Conservation (phyloP, 805 yeast genomes). For the Torulaspora maleeae region DNA sequence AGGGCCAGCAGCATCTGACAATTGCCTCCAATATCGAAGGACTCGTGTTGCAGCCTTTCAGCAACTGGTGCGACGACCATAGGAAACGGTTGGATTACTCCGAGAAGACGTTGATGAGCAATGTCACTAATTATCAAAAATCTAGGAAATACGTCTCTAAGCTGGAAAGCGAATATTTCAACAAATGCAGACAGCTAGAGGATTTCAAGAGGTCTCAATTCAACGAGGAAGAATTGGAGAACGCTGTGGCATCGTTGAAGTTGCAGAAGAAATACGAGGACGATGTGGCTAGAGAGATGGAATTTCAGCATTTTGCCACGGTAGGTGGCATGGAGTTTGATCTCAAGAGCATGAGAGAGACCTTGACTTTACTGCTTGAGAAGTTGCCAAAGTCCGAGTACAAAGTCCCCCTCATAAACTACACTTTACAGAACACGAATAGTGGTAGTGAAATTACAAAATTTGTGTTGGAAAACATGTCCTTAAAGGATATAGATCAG, state of each 20-base stretch:
- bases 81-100: conserved; percentile 59
- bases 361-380: conserved; percentile 41
- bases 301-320: conserved; percentile 28
- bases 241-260: conserved; percentile 25
- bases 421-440: conserved; percentile 31
- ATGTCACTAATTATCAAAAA: conserved; percentile 49
- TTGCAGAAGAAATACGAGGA: conserved; percentile 25
- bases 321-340: conserved; percentile 32
- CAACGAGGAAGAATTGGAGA: conserved; percentile 20
- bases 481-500: conserved; percentile 42
- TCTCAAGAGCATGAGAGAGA: conserved; percentile 37
- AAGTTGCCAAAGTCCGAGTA: conserved; percentile 51
- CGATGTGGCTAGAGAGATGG: conserved; percentile 27
- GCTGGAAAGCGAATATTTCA: conserved; percentile 64
- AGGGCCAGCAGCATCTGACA: conserved; percentile 55
- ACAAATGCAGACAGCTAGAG: conserved; percentile 69
- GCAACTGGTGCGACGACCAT: conserved; percentile 72
- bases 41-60: conserved; percentile 64
- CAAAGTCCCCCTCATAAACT: conserved; percentile 55
- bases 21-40: conserved; percentile 58
- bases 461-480: conserved; percentile 27
- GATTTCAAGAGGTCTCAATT: conserved; percentile 40
- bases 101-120: conserved; percentile 47
- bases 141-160: conserved; percentile 45
- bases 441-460: conserved; percentile 34